phyloP scores from a whole-genome alignment of 192 early-diverging fungal species.

The Backusella psychrophila region DNA sequence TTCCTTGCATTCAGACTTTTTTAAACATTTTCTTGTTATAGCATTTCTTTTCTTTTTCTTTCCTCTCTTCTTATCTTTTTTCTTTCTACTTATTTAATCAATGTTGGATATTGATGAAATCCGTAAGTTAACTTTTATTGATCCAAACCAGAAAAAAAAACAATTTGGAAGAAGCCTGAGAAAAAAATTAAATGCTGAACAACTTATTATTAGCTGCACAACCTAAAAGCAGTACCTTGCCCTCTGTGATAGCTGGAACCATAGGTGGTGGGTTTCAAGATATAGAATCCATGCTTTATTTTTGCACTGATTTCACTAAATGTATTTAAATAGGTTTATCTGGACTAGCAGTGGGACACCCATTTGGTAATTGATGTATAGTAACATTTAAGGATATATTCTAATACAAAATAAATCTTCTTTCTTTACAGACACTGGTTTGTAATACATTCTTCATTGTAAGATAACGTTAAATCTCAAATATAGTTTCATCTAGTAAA shows the following conservation, averaged over 20 bases:
- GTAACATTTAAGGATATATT: neutral
- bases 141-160: neutral
- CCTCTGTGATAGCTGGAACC: conserved; percentile 25
- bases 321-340: conserved; percentile 41
- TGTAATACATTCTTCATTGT: neutral
- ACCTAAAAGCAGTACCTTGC: conserved; percentile 17
- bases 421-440: conserved; percentile 27
- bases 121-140: conserved; percentile 15
- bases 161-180: neutral
- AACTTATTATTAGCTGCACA: conserved; percentile 21
- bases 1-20: neutral
- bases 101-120: conserved; percentile 40
- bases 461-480: neutral
- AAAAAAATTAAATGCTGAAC: neutral
- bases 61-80: neutral
- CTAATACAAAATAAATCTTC: neutral
- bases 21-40: neutral
- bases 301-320: neutral
- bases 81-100: neutral
- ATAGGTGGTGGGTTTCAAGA: conserved; percentile 24
- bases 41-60: neutral
- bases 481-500: conserved; percentile 39
- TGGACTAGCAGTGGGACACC: conserved; percentile 58
- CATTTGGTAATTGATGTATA: conserved; percentile 46
- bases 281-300: neutral